Evolutionary conservation across 2,329 filamentous ascomycete genomes (phyloP).

Genomic region (Xylariomycetidae sp.): DNA sequence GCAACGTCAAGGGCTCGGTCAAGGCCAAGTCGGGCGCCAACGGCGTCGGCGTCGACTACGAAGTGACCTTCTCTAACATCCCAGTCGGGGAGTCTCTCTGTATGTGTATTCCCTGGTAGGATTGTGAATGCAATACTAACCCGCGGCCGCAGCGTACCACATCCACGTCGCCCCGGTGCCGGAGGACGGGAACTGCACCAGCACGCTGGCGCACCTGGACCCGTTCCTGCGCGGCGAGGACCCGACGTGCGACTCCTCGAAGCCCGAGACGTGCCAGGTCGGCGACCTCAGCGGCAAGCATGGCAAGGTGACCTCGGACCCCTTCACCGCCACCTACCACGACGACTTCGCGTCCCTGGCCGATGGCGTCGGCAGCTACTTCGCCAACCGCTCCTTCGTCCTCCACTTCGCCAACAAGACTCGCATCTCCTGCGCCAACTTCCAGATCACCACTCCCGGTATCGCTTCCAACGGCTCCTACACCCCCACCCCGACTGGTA

Average conservation of each 20-base stretch:
- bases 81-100: conserved; percentile 55
- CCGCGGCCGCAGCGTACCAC: conserved; percentile 55
- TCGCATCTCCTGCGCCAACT: conserved; percentile 60
- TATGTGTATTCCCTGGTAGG: conserved; percentile 30
- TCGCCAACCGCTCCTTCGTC: conserved; percentile 60
- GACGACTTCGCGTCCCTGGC: conserved; percentile 54
- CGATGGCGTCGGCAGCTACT: conserved; percentile 47
- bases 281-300: conserved; percentile 74
- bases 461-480: conserved; percentile 13
- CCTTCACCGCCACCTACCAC: conserved; percentile 43
- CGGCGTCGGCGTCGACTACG: conserved; percentile 50
- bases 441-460: conserved; percentile 29
- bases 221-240: conserved; percentile 60
- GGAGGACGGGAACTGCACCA: conserved; percentile 63
- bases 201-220: conserved; percentile 63
- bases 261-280: conserved; percentile 63
- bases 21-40: conserved; percentile 37
- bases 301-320: conserved; percentile 49
- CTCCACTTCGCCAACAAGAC: conserved; percentile 60
- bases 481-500: conserved; percentile 10
- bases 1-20: conserved; percentile 51
- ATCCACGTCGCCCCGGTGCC: conserved; percentile 62
- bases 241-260: conserved; percentile 50
- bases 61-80: conserved; percentile 51
- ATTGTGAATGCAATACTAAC: not conserved